phyloP scores from a whole-genome alignment of 2,329 filamentous ascomycete species.

The Zalaria obscura region DNA sequence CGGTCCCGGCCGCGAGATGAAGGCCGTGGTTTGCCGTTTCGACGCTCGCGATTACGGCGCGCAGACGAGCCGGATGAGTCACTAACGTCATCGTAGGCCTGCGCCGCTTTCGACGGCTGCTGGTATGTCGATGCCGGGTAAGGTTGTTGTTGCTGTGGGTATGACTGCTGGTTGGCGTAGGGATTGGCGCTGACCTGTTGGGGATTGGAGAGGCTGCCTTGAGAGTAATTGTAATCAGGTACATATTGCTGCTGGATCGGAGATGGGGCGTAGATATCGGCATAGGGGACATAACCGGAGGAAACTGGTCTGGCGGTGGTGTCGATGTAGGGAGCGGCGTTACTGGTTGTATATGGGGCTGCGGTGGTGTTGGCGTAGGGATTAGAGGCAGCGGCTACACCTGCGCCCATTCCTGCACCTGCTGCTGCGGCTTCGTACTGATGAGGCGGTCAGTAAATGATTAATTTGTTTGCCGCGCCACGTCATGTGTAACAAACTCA shows the following conservation, averaged over 20 bases:
- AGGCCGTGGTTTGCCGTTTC: slow-evolving; percentile 3
- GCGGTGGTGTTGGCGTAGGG: not conserved
- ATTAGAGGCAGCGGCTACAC: not conserved
- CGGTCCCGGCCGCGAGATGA: not conserved
- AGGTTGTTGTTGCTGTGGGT: not conserved
- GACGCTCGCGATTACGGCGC: not conserved
- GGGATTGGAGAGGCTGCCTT: too few relatives aligned
- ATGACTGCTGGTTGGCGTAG: not conserved
- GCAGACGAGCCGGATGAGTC: not conserved
- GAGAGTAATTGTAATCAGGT: too few relatives aligned
- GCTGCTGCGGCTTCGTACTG: not conserved
- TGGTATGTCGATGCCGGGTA: slow-evolving; percentile 5
- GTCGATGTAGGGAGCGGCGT: slow-evolving; percentile 8
- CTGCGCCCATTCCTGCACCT: not conserved
- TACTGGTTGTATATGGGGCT: slow-evolving; percentile 5
- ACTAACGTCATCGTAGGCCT: slow-evolving; percentile 6
- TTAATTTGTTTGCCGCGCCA: too few relatives aligned
- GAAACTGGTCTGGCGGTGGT: not conserved
- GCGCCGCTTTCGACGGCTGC: slow-evolving; percentile 3
- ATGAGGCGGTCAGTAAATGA: not conserved
- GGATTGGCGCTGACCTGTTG: too few relatives aligned
- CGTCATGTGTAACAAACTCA: not conserved
- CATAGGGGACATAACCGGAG: slow-evolving; percentile 17
- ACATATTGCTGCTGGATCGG: not conserved
- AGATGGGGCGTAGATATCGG: slow-evolving; percentile 17